Evolutionary conservation across 768 basidiomycete species (phyloP), one percentile per base, ranked within the genome.

Genomic region (Suillus decipiens): DNA sequence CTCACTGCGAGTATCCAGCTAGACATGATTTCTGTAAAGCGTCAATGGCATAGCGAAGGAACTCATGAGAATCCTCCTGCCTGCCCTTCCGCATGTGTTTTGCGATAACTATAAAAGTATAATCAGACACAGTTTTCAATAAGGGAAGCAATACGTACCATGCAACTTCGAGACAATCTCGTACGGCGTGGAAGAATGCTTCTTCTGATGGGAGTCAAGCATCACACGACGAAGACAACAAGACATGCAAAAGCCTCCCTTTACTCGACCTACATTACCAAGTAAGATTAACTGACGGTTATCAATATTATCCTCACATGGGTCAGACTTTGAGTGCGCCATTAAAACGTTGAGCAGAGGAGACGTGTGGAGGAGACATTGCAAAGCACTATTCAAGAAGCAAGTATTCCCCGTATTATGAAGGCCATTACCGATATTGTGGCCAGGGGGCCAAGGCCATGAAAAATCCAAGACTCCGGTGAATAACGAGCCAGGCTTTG

Each of bases 61-160:
- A 99, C 76, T 99, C 97, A 72, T 99, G 97, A 10, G 97, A 89
- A 73, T 99, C 97, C 72, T 99, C 97, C 74, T 99, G 97, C 68
- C 94, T 80, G n/a, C 93, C 95, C 76, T 79, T 85, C 47, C 89
- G 86, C 86, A 98, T 88, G 69, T 93, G 89, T 73, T 95, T 95
- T 17, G 95, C 95, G 63, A 99, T 95, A 9, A 81, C 95, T 98
- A 56, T 48, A 48, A n/a, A 37, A 61, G 39, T 31, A 43, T 61
- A 50, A 69, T 48, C 22, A 33, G 55, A 55, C 36, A 11, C 67
- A 43, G 69, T 63, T 61, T 6, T 47, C 43, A 58, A 36, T 42
- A 34, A 54, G 22, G 39, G n/a, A 41, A 33, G 47, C 28, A 57
- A 33, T 17, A 80, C 85, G 66, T 68, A 92, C 95, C 72, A 73